Evolutionary conservation across 768 basidiomycete genomes (phyloP), one percentile per base, ranked within the genome.

Genomic region (Lactarius vividus): DNA sequence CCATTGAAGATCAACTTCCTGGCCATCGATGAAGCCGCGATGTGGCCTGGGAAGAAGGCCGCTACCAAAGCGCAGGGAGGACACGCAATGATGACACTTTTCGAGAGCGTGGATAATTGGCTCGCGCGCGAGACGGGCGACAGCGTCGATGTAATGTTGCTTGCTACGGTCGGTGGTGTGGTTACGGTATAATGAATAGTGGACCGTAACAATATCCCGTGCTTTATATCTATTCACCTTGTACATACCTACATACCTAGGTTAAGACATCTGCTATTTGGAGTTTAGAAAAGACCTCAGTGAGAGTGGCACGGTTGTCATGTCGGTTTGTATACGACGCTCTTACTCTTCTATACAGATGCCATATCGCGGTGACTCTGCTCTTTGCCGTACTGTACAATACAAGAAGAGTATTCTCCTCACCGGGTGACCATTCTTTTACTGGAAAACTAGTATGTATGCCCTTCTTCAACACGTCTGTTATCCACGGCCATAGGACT

Each of bases 11-110:
- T 97, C 44, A 86, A 94, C 74, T 97, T 88, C 72, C 82, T 91
- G 13, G 92, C 92, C 0, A 81, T 97, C 42, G 87, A 92, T 75
- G 88, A 92, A 80, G 87, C 83, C 65, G 87, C 85, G 49, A 90
- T 94, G 83, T 95, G 90, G 89, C 92, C 92, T 0, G 92, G 79
- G 2, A 91, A 78, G 71, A 75, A 74, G 71, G 72, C 72, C 70
- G 72, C 72, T 1, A 73, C 71, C 78, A 75, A 86, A 77, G 75
- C 75, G 74, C 74, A 80, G 76, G 77, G 84, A 77, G 75, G 80
- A 74, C 73, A 84, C 2, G 83, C 89, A 33, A 91, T 13, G n/a
- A 66, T 96, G 86, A 74, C 74, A 65, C 73, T 96, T 62, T 92
- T 98, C 70, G 82, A 88, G 69, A 77, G 81, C 59, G 79, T 97